Conservation (phyloP, 2,329 filamentous ascomycete species). For the Metarhizium humberi region DNA sequence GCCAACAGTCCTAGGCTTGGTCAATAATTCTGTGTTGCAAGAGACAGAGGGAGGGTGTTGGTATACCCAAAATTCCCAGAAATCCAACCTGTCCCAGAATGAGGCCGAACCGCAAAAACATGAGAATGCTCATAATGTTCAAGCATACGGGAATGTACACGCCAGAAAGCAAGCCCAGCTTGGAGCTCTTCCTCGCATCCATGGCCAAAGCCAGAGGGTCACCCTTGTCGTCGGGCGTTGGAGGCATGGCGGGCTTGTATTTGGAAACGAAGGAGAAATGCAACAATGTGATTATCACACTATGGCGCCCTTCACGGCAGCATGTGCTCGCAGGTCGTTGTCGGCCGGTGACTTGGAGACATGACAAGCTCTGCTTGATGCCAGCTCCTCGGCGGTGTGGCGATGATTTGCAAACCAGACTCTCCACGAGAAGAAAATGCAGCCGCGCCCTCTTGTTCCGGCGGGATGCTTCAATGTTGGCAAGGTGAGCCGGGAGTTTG, state of each 20-base stretch:
- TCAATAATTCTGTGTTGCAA: slow-evolving; percentile 1
- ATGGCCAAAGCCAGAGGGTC: slow-evolving; percentile 13
- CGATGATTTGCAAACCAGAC: background rate
- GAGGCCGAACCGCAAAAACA: slow-evolving; percentile 84
- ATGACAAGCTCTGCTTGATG: background rate
- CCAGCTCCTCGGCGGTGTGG: background rate
- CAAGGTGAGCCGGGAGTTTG: too few relatives aligned
- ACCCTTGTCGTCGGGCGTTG: slow-evolving; percentile 8
- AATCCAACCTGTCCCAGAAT: slow-evolving; percentile 75
- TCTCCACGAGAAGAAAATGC: background rate
- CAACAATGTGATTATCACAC: background rate
- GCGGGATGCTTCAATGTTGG: too few relatives aligned
- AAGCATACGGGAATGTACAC: slow-evolving; percentile 84
- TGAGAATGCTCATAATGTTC: slow-evolving; percentile 82
- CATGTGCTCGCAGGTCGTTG: background rate
- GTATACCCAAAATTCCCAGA: slow-evolving; percentile 64
- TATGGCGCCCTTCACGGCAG: background rate
- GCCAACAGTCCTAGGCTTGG: slow-evolving; percentile 53
- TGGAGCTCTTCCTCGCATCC: slow-evolving; percentile 37
- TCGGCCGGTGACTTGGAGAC: background rate
- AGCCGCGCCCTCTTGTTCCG: background rate
- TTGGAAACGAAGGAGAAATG: background rate
- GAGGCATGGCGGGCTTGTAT: slow-evolving; percentile 4
- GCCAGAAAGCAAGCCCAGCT: slow-evolving; percentile 68
- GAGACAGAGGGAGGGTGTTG: slow-evolving; percentile 13